Percentiles rank a stretch among this genome's conserved stretches.
phyloP scores from a whole-genome alignment of 352 stramenopile species.

The Globisporangium rhizosaccharum region DNA sequence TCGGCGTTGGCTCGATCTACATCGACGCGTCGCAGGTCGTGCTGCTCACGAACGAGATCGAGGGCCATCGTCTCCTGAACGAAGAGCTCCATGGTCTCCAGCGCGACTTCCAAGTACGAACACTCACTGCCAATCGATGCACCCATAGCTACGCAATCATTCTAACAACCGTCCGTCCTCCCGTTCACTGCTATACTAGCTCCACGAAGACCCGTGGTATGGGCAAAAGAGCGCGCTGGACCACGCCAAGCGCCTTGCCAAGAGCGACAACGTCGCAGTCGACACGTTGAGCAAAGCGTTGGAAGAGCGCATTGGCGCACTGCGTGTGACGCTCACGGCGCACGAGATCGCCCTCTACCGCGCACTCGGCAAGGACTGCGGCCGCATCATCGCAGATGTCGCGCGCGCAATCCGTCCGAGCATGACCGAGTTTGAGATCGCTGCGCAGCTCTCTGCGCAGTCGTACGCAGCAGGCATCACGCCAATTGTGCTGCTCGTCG shows the following conservation, averaged over 20 bases:
- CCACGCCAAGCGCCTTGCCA: constrained; percentile 31
- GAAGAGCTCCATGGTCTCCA: constrained; percentile 60
- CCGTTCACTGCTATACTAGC: constrained; percentile 5
- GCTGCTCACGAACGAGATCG: constrained; percentile 69
- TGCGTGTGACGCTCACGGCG: constrained; percentile 42
- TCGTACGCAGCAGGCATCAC: constrained; percentile 42
- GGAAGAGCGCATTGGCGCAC: constrained; percentile 22
- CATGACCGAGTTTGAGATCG: constrained; percentile 56
- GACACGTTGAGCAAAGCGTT: constrained; percentile 26
- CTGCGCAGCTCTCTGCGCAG: constrained; percentile 28
- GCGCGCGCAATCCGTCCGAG: constrained; percentile 31
- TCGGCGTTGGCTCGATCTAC: constrained; percentile 56
- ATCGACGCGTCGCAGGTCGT: constrained; percentile 42
- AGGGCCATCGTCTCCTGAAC: constrained; percentile 64
- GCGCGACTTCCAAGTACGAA: constrained; percentile 23
- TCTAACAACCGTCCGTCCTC: no score
- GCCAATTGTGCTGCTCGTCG: constrained; percentile 54
- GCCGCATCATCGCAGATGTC: constrained; percentile 53
- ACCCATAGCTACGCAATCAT: no score
- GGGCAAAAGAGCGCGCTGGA: constrained; percentile 22
- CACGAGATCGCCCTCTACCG: constrained; percentile 58
- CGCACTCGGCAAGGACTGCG: constrained; percentile 49
- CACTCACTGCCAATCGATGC: no score
- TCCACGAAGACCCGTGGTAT: constrained; percentile 56
- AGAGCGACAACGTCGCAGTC: constrained; percentile 28